phyloP scores from a whole-genome alignment of 345 rosid genomes.

The Linum usitatissimum region DNA sequence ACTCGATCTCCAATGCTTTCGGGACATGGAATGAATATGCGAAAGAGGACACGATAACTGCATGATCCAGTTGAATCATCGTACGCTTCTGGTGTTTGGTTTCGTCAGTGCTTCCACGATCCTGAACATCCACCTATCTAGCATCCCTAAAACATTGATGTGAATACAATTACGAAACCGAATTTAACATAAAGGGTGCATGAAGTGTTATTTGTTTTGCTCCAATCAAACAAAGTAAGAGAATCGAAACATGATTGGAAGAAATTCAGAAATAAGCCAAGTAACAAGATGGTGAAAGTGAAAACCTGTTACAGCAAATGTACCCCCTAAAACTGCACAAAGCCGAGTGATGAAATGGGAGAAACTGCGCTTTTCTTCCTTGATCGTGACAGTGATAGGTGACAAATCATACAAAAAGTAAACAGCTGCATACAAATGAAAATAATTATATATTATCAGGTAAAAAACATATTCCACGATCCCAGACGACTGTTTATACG shows the following conservation, averaged over 20 bases:
- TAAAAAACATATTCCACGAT: background rate
- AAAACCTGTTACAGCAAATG: conserved; percentile 91
- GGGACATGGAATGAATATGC: background rate
- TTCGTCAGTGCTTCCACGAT: conserved; percentile 51
- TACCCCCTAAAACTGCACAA: conserved; percentile 95
- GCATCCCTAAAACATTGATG: conserved; percentile 47
- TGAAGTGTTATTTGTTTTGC: no score
- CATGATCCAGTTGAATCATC: background rate
- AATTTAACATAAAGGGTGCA: no score
- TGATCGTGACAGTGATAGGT: conserved; percentile 92
- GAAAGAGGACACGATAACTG: background rate
- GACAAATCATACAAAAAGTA: conserved; percentile 95
- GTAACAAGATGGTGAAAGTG: background rate
- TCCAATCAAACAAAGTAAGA: no score
- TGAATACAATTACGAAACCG: no score
- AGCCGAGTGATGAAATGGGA: conserved; percentile 92
- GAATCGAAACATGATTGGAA: no score
- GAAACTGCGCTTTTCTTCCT: conserved; percentile 84
- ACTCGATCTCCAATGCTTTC: background rate
- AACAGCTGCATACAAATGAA: conserved; percentile 45
- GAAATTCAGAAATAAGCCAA: no score
- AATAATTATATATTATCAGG: background rate
- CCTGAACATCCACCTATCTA: conserved; percentile 97
- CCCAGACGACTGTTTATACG: background rate
- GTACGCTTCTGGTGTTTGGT: conserved; percentile 27